These are phyloP conservation scores for Rhizoclosmatium globosum DNA, from an alignment of 192 early-diverging fungal species.

Conservation along the genomic window DNA sequence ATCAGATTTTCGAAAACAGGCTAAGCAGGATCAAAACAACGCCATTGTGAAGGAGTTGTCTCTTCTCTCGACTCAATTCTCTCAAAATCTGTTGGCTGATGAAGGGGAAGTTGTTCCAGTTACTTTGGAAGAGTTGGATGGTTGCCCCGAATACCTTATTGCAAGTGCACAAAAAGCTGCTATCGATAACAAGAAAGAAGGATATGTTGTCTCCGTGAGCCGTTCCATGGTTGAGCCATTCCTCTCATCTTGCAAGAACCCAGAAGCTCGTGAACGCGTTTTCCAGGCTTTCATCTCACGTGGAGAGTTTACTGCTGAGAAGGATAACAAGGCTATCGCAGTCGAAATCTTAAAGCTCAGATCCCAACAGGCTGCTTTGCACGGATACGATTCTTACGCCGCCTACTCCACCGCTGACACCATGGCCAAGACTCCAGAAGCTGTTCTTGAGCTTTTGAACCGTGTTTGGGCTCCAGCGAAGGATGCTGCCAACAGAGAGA, in stretches of 20 bases:
- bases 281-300: not conserved
- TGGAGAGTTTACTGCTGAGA: not conserved
- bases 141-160: not conserved
- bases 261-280: constrained; percentile 1
- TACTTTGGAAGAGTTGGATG: not conserved
- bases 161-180: not conserved
- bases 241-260: not conserved
- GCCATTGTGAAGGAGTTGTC: not conserved
- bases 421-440: constrained; percentile 15
- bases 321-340: not conserved
- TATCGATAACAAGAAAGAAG: not conserved
- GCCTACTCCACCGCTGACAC: not conserved
- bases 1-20: not conserved
- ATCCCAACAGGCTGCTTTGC: not conserved
- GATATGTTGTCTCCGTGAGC: not conserved
- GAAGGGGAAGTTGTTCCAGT: not conserved
- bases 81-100: not conserved
- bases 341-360: not conserved
- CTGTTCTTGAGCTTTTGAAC: not conserved
- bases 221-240: constrained; percentile 7
- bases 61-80: not conserved
- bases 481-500: constrained; percentile 9
- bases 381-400: not conserved
- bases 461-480: constrained; percentile 12
- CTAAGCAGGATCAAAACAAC: not conserved